Conservation (phyloP, 208 protist species). For the Blechomonas ayalai region DNA sequence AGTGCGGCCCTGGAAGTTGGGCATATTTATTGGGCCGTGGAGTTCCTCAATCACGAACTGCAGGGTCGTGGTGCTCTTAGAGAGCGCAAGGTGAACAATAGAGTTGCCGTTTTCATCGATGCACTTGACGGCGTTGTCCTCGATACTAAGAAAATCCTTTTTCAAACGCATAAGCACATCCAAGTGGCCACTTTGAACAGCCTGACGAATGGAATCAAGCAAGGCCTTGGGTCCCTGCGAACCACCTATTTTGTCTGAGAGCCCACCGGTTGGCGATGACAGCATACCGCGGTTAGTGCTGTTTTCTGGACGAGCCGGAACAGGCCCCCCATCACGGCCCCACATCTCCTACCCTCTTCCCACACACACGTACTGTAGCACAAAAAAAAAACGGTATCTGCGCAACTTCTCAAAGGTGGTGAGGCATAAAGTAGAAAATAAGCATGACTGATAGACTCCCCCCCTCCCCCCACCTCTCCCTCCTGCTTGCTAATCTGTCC, state of each 20-base stretch:
- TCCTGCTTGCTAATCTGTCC: too few relatives aligned
- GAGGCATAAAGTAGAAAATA: too few relatives aligned
- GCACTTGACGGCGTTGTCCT: constrained; percentile 81
- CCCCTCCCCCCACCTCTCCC: too few relatives aligned
- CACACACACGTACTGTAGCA: too few relatives aligned
- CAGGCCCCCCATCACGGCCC: too few relatives aligned
- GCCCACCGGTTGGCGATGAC: too few relatives aligned
- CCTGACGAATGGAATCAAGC: constrained; percentile 69
- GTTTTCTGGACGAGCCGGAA: too few relatives aligned
- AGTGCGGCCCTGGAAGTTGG: constrained; percentile 81
- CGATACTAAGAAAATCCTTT: constrained; percentile 66
- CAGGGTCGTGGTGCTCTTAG: constrained; percentile 58
- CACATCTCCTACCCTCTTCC: too few relatives aligned
- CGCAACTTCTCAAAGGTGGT: too few relatives aligned
- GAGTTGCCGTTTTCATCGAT: constrained; percentile 84
- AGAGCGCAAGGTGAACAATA: constrained; percentile 68
- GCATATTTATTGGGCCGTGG: constrained; percentile 59
- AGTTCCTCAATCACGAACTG: constrained; percentile 60
- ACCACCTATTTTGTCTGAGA: constrained; percentile 77
- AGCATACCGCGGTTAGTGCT: too few relatives aligned
- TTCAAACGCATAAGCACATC: constrained; percentile 55
- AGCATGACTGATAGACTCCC: too few relatives aligned
- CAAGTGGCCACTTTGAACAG: constrained; percentile 55
- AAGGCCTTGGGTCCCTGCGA: constrained; percentile 80
- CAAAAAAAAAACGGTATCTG: too few relatives aligned